Conservation (phyloP, 176 grass and related monocot species). For the Carex scoparia region DNA sequence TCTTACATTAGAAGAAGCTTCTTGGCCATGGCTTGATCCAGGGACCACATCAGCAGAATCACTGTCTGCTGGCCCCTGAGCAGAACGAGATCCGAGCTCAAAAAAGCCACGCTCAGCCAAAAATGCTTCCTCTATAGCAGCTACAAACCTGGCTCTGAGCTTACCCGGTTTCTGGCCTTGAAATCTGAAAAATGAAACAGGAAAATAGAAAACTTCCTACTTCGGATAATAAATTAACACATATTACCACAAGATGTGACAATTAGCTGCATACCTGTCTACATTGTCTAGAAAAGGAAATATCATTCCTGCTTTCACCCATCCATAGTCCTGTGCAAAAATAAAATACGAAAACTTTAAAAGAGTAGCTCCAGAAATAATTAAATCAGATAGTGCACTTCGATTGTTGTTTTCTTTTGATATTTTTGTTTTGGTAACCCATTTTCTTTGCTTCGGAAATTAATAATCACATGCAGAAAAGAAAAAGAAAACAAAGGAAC, state of each 20-base stretch:
- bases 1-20: conserved; percentile 22
- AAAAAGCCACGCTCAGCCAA: conserved; percentile 64
- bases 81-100: conserved; percentile 32
- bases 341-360: background rate
- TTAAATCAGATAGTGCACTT: background rate
- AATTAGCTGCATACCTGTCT: conserved; percentile 40
- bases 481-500: background rate
- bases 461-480: background rate
- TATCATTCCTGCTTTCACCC: conserved; percentile 80
- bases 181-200: conserved; percentile 45
- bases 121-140: conserved; percentile 89
- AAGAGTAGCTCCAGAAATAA: background rate
- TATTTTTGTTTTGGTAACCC: background rate
- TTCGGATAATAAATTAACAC: background rate
- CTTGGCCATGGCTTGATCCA: conserved; percentile 26
- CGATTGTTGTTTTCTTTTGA: background rate
- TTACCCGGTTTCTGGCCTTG: conserved; percentile 68
- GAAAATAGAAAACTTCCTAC: background rate
- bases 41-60: conserved; percentile 35
- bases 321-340: conserved; percentile 65
- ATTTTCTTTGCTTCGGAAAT: background rate
- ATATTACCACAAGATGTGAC: background rate
- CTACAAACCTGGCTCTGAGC: conserved; percentile 54
- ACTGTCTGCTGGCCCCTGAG: conserved; percentile 17
- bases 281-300: conserved; percentile 80